Percentiles rank a stretch among this genome's conserved stretches.
Conservation (phyloP, 371 early-diverging fungal genomes). For the Mucor ambiguus region DNA sequence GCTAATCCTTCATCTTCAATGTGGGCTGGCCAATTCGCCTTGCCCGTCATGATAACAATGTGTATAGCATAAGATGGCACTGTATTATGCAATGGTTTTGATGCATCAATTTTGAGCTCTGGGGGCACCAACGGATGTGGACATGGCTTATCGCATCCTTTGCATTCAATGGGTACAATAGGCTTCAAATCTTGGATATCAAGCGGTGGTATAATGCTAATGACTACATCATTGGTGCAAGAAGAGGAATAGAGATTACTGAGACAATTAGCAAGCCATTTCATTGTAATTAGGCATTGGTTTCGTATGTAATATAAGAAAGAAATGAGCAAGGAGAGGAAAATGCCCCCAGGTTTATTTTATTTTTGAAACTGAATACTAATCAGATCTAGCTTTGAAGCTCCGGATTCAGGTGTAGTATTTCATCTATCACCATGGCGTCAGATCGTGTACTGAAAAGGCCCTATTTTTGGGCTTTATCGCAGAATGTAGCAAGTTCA, state of each 20-base stretch:
- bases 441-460: not conserved
- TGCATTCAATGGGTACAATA: constrained; percentile 27
- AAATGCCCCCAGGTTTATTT: not conserved
- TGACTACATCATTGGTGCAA: constrained; percentile 20
- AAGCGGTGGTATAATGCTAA: constrained; percentile 27
- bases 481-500: constrained; percentile 77
- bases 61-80: constrained; percentile 43
- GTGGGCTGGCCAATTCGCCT: constrained; percentile 40
- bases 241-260: constrained; percentile 30
- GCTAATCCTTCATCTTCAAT: constrained; percentile 47
- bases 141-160: constrained; percentile 37
- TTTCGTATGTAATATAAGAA: not conserved
- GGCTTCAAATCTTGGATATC: constrained; percentile 28
- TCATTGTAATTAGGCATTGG: constrained; percentile 21
- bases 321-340: not conserved
- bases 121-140: constrained; percentile 32
- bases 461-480: constrained; percentile 28
- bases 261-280: constrained; percentile 39
- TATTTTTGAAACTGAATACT: not conserved
- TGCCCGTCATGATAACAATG: constrained; percentile 38
- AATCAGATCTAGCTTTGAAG: not conserved
- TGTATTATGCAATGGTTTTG: constrained; percentile 36
- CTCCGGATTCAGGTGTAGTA: constrained; percentile 2
- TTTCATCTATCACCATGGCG: not conserved
- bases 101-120: constrained; percentile 37